Base-by-base conservation (phyloP, 768 basidiomycete species). In the Kondoa malvinella region DNA sequence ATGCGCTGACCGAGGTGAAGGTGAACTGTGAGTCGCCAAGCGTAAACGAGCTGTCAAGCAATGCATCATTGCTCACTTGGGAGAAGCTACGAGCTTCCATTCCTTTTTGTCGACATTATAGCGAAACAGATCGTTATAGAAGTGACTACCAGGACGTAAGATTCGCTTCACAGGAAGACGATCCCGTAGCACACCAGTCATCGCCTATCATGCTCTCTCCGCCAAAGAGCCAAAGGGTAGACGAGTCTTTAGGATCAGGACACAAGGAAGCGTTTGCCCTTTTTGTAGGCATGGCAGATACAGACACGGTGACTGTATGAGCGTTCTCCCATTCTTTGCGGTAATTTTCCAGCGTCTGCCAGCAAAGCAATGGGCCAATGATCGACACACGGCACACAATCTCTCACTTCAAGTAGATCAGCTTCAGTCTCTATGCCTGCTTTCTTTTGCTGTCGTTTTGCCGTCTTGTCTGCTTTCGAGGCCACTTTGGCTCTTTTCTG, bases 91-190 rank as follows among this genome's bases (percentile, higher is more conserved):
- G 72, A 83, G 84, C 12, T 87, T 82, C 91, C 91, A 94, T 80
- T 94, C 91, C 73, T 92, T 85, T 84, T 87, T 89, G 40, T 89
- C 88, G 0, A 89, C 87, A 0, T 85, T 82, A 76, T 92, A 92
- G 26, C 91, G 81, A 76, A 86, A 92, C 0, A 89, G 84, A 72
- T 92, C 90, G 71, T 86, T 87, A 77, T 90, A 91, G 77, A 90
- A 89, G 75, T 50, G 40, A 50, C 40, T 50, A 50, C 21, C 8
- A 8, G 21, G 21, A 50, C 40, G 40, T 8, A 50, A 50, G 8
- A 8, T 8, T 8, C 8, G 21, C 12, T 8, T 8, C 40, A 8
- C 12, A 50, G 21, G 40, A 50, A 50, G 40, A 8, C 21, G 12
- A 21, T 50, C 40, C 8, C 40, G 40, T 50, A 50, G 30, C 40